Evolutionary conservation across 2,329 filamentous ascomycete species (phyloP).

Genomic region (Ampelomyces quisqualis): DNA sequence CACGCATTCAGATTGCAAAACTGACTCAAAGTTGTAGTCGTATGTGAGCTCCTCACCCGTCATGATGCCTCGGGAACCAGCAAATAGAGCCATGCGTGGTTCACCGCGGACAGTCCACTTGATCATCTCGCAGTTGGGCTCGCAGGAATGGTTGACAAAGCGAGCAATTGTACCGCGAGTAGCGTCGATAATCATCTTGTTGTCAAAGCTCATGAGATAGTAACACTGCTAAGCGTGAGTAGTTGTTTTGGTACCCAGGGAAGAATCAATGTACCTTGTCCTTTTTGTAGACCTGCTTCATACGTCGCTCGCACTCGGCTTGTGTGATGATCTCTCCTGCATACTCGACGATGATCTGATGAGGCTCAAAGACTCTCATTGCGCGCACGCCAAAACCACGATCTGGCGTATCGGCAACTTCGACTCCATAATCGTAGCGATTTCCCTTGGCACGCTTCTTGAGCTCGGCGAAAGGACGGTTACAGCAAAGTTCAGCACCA

Average conservation of each 20-base stretch:
- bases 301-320: slow-evolving; percentile 86
- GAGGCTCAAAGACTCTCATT: slow-evolving; percentile 80
- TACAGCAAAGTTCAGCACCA: slow-evolving; percentile 71
- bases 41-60: slow-evolving; percentile 96
- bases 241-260: background rate
- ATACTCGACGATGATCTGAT: slow-evolving; percentile 98
- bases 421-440: slow-evolving; percentile 88
- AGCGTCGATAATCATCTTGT: slow-evolving; percentile 98
- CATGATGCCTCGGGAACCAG: slow-evolving; percentile 83
- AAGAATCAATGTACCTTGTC: slow-evolving; percentile 65
- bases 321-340: slow-evolving; percentile 97
- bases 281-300: slow-evolving; percentile 91
- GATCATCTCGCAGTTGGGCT: slow-evolving; percentile 95
- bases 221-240: slow-evolving; percentile 67
- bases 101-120: slow-evolving; percentile 95
- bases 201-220: slow-evolving; percentile 97
- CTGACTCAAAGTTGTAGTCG: slow-evolving; percentile 75
- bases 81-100: slow-evolving; percentile 94
- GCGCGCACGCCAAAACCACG: slow-evolving; percentile 89
- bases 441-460: slow-evolving; percentile 68
- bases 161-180: slow-evolving; percentile 93
- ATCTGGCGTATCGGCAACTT: slow-evolving; percentile 87
- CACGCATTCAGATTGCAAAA: slow-evolving; percentile 5
- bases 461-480: slow-evolving; percentile 83
- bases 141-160: slow-evolving; percentile 97